phyloP scores from a whole-genome alignment of 2,329 filamentous ascomycete genomes.

The Leptosphaerulina australis region DNA sequence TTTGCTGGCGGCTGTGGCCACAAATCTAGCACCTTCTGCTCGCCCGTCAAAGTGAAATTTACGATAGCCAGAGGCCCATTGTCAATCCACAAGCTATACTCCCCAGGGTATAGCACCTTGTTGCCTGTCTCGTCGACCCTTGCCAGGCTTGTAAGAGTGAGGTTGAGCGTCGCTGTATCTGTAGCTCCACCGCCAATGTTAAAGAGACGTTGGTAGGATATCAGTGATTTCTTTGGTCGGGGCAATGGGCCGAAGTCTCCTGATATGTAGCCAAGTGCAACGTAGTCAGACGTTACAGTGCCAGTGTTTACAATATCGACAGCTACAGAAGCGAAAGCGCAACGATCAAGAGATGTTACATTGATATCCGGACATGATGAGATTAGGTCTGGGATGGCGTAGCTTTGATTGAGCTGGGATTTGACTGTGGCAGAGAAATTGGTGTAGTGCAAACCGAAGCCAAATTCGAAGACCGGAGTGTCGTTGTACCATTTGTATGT shows the following conservation, averaged over 20 bases:
- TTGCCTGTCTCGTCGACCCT: slow-evolving; percentile 59
- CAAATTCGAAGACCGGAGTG: slow-evolving; percentile 59
- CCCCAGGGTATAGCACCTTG: slow-evolving; percentile 60
- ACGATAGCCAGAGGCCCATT: slow-evolving; percentile 22
- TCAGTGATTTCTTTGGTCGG: slow-evolving; percentile 60
- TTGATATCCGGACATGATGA: slow-evolving; percentile 37
- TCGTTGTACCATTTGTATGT: slow-evolving; percentile 66
- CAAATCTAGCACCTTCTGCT: slow-evolving; percentile 28
- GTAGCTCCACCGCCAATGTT: slow-evolving; percentile 48
- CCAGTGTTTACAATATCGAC: slow-evolving; percentile 59
- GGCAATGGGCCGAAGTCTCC: slow-evolving; percentile 58
- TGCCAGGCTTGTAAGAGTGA: slow-evolving; percentile 59
- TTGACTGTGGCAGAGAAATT: slow-evolving; percentile 52
- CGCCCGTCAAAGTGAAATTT: slow-evolving; percentile 35
- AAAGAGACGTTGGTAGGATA: slow-evolving; percentile 56
- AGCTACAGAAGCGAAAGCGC: slow-evolving; percentile 49
- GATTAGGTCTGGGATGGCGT: slow-evolving; percentile 24
- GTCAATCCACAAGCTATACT: slow-evolving; percentile 49
- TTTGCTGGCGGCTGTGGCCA: slow-evolving; percentile 39
- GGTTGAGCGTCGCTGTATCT: slow-evolving; percentile 46
- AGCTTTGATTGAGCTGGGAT: slow-evolving; percentile 17
- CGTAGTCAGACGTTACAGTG: slow-evolving; percentile 58
- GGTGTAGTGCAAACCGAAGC: slow-evolving; percentile 65
- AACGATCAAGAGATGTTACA: slow-evolving; percentile 48
- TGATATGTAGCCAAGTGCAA: slow-evolving; percentile 58